Conservation (phyloP, 2,329 filamentous ascomycete species). For the Ceratocystis papillata region DNA sequence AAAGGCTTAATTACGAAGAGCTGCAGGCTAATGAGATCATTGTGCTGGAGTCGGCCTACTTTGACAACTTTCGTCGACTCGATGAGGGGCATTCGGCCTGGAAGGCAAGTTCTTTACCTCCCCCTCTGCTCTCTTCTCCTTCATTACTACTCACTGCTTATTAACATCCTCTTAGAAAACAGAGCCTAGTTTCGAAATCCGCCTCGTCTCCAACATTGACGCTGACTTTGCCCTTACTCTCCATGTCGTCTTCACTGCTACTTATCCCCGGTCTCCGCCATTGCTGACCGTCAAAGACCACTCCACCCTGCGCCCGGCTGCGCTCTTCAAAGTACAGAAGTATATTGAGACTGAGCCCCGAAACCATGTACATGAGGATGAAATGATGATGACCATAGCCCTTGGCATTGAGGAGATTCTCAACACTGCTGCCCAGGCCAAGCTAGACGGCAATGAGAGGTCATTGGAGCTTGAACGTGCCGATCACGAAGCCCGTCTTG, state of each 20-base stretch:
- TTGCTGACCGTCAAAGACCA: constrained; percentile 57
- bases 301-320: constrained; percentile 55
- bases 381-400: constrained; percentile 56
- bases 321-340: constrained; percentile 57
- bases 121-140: constrained; percentile 16
- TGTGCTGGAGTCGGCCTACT: constrained; percentile 77
- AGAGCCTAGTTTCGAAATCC: constrained; percentile 72
- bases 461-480: constrained; percentile 84
- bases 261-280: constrained; percentile 78
- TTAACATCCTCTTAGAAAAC: constrained; percentile 47
- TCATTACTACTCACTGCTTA: constrained; percentile 23
- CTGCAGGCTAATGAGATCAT: constrained; percentile 81
- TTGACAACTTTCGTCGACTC: constrained; percentile 72
- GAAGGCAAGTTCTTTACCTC: constrained; percentile 49
- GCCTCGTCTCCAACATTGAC: constrained; percentile 62
- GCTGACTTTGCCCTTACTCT: constrained; percentile 60
- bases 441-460: constrained; percentile 62
- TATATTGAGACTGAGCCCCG: constrained; percentile 50
- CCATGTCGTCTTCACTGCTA: constrained; percentile 73
- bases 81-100: constrained; percentile 63
- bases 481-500: constrained; percentile 63
- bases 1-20: constrained; percentile 61
- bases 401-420: constrained; percentile 63
- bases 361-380: constrained; percentile 42
- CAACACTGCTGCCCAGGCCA: constrained; percentile 72